Evolutionary conservation across 352 stramenopile species (phyloP).

Genomic region (Stramenopiles sp.): DNA sequence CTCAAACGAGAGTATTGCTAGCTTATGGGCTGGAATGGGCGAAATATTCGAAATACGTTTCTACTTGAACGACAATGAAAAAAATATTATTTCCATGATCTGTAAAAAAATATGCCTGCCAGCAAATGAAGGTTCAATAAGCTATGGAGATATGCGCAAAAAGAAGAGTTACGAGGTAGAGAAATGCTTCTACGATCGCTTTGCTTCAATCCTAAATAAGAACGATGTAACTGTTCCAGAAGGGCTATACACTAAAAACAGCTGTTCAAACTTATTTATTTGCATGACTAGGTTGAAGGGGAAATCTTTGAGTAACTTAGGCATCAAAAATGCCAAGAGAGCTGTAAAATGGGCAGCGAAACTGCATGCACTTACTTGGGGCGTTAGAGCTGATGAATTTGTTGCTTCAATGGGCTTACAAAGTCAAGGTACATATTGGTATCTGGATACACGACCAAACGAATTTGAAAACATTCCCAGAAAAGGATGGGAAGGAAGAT

Average conservation of each 20-base stretch:
- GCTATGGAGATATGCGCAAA: slow-evolving; percentile 34
- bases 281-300: slow-evolving; percentile 28
- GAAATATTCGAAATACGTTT: slow-evolving; percentile 24
- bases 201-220: slow-evolving; percentile 22
- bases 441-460: slow-evolving; percentile 33
- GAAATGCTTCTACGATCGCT: slow-evolving; percentile 32
- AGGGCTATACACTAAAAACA: slow-evolving; percentile 26
- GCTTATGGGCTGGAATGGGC: slow-evolving; percentile 37
- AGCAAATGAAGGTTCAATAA: slow-evolving; percentile 14
- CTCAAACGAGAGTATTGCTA: background rate
- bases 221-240: slow-evolving; percentile 22
- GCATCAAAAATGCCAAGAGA: background rate
- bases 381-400: slow-evolving; percentile 17
- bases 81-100: slow-evolving; percentile 20
- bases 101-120: slow-evolving; percentile 28
- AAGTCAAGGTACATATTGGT: slow-evolving; percentile 30
- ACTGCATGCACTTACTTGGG: slow-evolving; percentile 13
- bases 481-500: slow-evolving; percentile 29
- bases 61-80: background rate
- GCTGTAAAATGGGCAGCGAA: background rate
- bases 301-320: slow-evolving; percentile 26
- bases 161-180: slow-evolving; percentile 31
- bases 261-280: slow-evolving; percentile 17
- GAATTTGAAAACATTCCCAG: slow-evolving; percentile 31
- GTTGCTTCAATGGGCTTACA: background rate